These are phyloP conservation scores for Globisporangium cederbergense DNA, from an alignment of 352 stramenopile species.

Conservation along the genomic window DNA sequence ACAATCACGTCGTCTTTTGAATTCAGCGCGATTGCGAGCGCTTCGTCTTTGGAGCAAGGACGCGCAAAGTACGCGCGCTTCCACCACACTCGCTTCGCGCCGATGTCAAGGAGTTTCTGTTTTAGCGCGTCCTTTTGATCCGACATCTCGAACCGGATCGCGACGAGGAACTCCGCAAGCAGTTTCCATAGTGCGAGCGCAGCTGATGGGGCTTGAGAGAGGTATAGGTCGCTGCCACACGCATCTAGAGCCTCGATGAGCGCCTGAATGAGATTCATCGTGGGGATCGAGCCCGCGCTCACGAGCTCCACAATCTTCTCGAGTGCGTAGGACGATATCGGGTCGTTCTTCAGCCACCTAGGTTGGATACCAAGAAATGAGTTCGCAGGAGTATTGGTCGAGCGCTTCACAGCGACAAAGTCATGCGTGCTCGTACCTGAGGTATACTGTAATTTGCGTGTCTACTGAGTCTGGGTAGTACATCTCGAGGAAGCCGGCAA, in stretches of 20 bases:
- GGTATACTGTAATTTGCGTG: conserved; percentile 33
- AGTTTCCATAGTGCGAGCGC: conserved; percentile 44
- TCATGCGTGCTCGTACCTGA: no score
- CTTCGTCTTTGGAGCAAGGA: conserved; percentile 29
- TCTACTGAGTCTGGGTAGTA: conserved; percentile 50
- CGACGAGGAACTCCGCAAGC: conserved; percentile 44
- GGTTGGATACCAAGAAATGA: no score
- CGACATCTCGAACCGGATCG: conserved; percentile 26
- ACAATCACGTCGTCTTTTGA: conserved; percentile 22
- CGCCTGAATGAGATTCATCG: conserved; percentile 28
- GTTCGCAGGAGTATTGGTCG: no score
- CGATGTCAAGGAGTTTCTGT: conserved; percentile 2
- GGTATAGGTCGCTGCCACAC: conserved; percentile 53
- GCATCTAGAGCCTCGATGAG: conserved; percentile 50
- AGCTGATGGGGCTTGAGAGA: conserved; percentile 32
- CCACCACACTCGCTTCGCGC: conserved; percentile 45
- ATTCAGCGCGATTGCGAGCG: conserved; percentile 20
- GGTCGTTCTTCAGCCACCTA: conserved; percentile 64
- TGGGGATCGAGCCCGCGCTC: conserved; percentile 33
- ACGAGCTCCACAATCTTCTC: conserved; percentile 52
- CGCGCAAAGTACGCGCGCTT: conserved; percentile 54
- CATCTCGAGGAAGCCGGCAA: conserved; percentile 35
- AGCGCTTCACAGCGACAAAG: no score
- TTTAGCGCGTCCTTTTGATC: neutral
- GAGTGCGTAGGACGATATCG: conserved; percentile 36